Percentiles rank a stretch among this genome's conserved stretches.
Conservation (phyloP, 768 basidiomycete species). For the Plicaturopsis crispa region DNA sequence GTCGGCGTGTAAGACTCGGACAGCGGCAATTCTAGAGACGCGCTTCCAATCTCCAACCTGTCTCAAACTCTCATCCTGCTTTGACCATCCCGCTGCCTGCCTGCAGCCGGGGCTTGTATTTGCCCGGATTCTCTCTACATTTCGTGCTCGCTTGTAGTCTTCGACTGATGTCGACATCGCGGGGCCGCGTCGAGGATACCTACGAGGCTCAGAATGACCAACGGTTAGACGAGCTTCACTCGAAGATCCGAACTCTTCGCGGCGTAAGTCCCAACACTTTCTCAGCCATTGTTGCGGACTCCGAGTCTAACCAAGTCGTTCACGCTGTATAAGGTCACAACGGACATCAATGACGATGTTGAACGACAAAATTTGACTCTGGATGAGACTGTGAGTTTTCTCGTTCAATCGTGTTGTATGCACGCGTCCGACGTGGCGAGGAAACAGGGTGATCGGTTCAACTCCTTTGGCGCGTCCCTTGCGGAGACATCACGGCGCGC, state of each 20-base stretch:
- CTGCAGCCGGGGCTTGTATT: no score
- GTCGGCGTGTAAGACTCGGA: no score
- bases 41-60: no score
- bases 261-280: constrained; percentile 40
- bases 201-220: constrained; percentile 87
- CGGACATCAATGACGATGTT: constrained; percentile 78
- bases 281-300: not conserved
- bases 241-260: constrained; percentile 74
- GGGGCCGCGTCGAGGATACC: constrained; percentile 49
- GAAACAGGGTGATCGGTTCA: constrained; percentile 60
- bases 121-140: no score
- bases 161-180: not conserved
- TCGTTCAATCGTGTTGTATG: not conserved
- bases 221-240: constrained; percentile 74
- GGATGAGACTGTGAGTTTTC: constrained; percentile 60
- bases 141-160: no score
- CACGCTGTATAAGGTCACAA: constrained; percentile 54
- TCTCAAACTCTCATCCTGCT: no score
- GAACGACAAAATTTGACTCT: constrained; percentile 76
- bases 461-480: constrained; percentile 53
- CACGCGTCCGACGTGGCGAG: constrained; percentile 1
- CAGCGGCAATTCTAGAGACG: no score
- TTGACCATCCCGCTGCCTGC: no score
- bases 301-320: constrained; percentile 2
- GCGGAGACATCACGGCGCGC: constrained; percentile 63